Evolutionary conservation across 306 rosid genomes (phyloP), one percentile per base, ranked within the genome.

Genomic region (Sicyos edulis): DNA sequence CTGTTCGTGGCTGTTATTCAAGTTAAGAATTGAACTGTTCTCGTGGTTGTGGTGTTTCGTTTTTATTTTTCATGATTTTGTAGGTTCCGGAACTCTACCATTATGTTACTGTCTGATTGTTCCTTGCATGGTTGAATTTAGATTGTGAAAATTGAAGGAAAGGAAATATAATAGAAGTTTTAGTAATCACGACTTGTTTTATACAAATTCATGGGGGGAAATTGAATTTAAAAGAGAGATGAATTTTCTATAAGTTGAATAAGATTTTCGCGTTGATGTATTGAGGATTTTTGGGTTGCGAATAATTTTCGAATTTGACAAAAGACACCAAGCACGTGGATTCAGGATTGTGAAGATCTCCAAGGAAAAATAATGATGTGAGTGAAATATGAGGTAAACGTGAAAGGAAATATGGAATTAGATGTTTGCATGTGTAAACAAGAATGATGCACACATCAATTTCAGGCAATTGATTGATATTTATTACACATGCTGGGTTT

Each of bases 201-300:
- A 42, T 16, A 42, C 10, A 3, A 12, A 5, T 19, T 45, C 34
- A 12, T 65, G 10, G 19, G 17, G 54, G 34, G 3, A 10, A 45
- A 66, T 66, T 45, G 10, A 66, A 45, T 20, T 17, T 44, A n/a
- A 32, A 20, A 19, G 17, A 32, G 7, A 32, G n/a, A 12, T 44
- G 54, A 16, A 65, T 68, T 68, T 68, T 47, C 42, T 22, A 4
- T 49, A 49, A 22, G 72, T 47, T 67, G 40, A 67, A 47, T 49
- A 32, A 61, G 67, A 7, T 16, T 61, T n/a, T 29, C 47, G 6
- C 2, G 44, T n/a, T 11, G 47, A 7, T 42, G 47, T 9, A 42
- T 42, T 42, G 67, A 32, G 10, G 67, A 32, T 21, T 26, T 61
- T n/a, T 8, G 11, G 65, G 19, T 22, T 60, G 45, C 4, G 14